phyloP scores from a whole-genome alignment of 805 yeast genomes.

The Myxozyma mucilagina region DNA sequence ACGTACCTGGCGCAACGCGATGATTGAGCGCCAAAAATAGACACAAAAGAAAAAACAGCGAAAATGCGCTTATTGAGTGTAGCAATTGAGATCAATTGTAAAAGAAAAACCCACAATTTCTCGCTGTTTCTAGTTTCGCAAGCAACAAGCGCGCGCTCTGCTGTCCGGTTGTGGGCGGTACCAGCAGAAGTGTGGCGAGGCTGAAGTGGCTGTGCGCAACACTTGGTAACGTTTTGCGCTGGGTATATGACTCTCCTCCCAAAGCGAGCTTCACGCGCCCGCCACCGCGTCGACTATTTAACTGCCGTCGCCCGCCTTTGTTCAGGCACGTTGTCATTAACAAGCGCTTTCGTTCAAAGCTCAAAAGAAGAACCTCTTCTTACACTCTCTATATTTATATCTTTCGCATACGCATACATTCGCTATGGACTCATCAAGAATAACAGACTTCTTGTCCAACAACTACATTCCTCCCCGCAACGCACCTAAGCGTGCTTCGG shows the following conservation, averaged over 20 bases:
- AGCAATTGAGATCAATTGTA: too few relatives aligned
- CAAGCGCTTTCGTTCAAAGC: too few relatives aligned
- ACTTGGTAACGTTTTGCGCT: too few relatives aligned
- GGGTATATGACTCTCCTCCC: not conserved
- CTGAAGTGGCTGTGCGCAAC: not conserved
- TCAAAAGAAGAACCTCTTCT: not conserved
- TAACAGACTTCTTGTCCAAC: conserved; percentile 45
- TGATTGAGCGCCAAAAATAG: too few relatives aligned
- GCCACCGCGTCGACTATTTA: not conserved
- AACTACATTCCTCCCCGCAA: conserved; percentile 51
- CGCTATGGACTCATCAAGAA: conserved; percentile 48
- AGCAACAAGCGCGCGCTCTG: too few relatives aligned
- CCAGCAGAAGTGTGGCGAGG: not conserved
- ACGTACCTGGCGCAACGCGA: not conserved
- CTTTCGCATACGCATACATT: not conserved
- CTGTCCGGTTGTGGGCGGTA: not conserved
- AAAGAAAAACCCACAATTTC: too few relatives aligned
- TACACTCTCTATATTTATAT: not conserved
- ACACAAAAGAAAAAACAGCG: too few relatives aligned
- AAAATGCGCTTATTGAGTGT: too few relatives aligned
- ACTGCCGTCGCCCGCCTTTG: not conserved
- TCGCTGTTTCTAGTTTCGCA: too few relatives aligned
- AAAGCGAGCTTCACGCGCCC: not conserved
- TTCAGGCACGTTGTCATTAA: not conserved
- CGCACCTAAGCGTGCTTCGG: conserved; percentile 28